These are phyloP conservation scores for Globisporangium perplexum DNA, from an alignment of 352 stramenopile species.

Conservation along the genomic window DNA sequence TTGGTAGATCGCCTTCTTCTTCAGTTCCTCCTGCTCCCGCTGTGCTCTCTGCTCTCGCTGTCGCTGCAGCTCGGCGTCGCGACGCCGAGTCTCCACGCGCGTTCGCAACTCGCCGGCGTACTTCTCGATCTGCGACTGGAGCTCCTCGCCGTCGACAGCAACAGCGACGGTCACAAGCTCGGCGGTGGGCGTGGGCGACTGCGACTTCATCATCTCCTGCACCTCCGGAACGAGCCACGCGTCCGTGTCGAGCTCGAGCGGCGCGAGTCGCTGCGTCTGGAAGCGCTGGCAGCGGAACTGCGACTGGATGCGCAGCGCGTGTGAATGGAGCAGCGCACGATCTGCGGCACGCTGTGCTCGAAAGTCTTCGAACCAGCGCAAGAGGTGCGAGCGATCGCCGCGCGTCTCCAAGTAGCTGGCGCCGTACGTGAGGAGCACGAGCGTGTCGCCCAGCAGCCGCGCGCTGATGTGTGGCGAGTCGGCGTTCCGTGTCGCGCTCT, in stretches of 20 bases:
- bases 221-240: slow-evolving; percentile 36
- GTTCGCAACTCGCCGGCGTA: slow-evolving; percentile 32
- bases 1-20: slow-evolving; percentile 31
- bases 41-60: slow-evolving; percentile 32
- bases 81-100: slow-evolving; percentile 28
- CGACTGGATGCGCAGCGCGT: slow-evolving; percentile 23
- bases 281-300: slow-evolving; percentile 44
- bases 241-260: slow-evolving; percentile 28
- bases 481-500: slow-evolving; percentile 15
- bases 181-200: slow-evolving; percentile 1
- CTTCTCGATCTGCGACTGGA: slow-evolving; percentile 31
- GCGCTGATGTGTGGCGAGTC: slow-evolving; percentile 33
- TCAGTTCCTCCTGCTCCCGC: slow-evolving; percentile 26
- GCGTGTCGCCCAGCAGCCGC: slow-evolving; percentile 32
- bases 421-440: slow-evolving; percentile 46
- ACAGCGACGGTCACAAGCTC: slow-evolving; percentile 14
- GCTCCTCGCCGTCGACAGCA: slow-evolving; percentile 24
- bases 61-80: slow-evolving; percentile 26
- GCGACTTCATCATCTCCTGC: slow-evolving; percentile 17
- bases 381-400: slow-evolving; percentile 8
- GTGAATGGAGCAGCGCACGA: slow-evolving; percentile 11
- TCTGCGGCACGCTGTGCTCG: slow-evolving; percentile 12
- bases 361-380: slow-evolving; percentile 11
- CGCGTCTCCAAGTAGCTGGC: slow-evolving; percentile 25
- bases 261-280: slow-evolving; percentile 31